phyloP scores from a whole-genome alignment of 2,329 filamentous ascomycete species.

The Dothiorella sarmentorum region DNA sequence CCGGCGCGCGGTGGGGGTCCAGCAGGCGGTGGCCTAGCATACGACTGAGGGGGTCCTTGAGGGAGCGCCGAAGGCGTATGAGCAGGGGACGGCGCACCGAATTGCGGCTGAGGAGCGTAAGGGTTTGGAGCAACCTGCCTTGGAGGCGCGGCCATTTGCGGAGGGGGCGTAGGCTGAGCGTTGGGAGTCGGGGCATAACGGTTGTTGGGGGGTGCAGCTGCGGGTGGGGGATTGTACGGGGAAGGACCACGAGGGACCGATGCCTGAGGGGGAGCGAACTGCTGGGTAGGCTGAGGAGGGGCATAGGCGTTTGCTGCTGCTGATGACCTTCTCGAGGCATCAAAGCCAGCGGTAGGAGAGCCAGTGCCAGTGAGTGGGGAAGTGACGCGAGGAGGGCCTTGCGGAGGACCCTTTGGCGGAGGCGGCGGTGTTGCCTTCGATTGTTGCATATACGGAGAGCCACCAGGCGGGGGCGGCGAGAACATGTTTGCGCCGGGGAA shows the following conservation, averaged over 20 bases:
- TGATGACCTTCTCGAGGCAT: conserved; percentile 44
- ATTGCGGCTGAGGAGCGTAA: conserved; percentile 34
- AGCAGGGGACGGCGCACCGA: conserved; percentile 25
- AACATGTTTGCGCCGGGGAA: conserved; percentile 60
- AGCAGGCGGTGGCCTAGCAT: conserved; percentile 36
- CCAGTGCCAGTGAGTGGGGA: conserved; percentile 60
- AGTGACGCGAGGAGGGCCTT: conserved; percentile 61
- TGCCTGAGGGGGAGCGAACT: conserved; percentile 51
- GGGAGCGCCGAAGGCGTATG: conserved; percentile 36
- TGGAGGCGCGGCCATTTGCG: conserved; percentile 39
- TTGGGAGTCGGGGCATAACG: conserved; percentile 66
- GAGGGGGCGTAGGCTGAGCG: conserved; percentile 46
- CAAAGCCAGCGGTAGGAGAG: conserved; percentile 40
- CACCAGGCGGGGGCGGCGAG: conserved; percentile 55
- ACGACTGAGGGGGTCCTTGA: conserved; percentile 38
- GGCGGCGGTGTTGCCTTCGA: conserved; percentile 68
- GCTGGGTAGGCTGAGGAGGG: conserved; percentile 46
- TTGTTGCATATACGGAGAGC: conserved; percentile 55
- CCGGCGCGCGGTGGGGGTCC: conserved; percentile 37
- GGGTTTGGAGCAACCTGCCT: conserved; percentile 46
- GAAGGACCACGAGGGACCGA: conserved; percentile 72
- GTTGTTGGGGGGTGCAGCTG: conserved; percentile 69
- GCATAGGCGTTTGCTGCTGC: conserved; percentile 62
- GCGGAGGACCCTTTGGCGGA: conserved; percentile 68
- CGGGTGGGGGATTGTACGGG: conserved; percentile 79